A percentile compares a stretch with the other conserved stretches of the same genome.
These are phyloP conservation scores for Vaccinium darrowii DNA, from an alignment of 148 eudicot species.

Conservation along the genomic window DNA sequence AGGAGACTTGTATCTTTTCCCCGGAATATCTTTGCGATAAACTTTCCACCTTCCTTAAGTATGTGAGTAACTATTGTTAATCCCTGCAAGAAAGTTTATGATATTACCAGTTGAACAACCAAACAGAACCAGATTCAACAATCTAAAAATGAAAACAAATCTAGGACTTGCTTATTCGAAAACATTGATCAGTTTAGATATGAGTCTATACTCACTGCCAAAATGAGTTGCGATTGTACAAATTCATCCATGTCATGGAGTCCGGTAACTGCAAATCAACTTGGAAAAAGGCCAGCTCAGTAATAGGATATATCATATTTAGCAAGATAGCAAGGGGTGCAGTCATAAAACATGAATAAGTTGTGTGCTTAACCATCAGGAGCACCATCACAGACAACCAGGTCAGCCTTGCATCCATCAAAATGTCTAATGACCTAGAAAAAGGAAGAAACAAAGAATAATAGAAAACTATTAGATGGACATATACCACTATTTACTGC, in stretches of 20 bases:
- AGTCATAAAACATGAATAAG: neutral
- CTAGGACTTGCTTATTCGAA: neutral
- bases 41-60: constrained; percentile 84
- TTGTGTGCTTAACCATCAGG: constrained; percentile 76
- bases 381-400: constrained; percentile 99
- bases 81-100: constrained; percentile 55
- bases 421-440: constrained; percentile 87
- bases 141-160: constrained; percentile 4
- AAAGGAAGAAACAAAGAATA: neutral
- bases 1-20: constrained; percentile 98
- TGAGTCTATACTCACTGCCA: constrained; percentile 65
- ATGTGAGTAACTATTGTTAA: constrained; percentile 94
- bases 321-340: neutral
- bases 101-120: neutral
- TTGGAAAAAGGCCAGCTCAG: constrained; percentile 17
- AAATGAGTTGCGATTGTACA: constrained; percentile 97
- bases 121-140: constrained; percentile 1
- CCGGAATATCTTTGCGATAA: constrained; percentile 93
- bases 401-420: constrained; percentile 98
- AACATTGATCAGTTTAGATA: neutral
- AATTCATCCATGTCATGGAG: constrained; percentile 99
- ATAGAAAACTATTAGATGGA: neutral
- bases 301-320: neutral
- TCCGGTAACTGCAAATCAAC: constrained; percentile 73
- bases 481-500: neutral